Evolutionary conservation across 441 rosid species (phyloP).

Genomic region (Bruguiera hainesii): DNA sequence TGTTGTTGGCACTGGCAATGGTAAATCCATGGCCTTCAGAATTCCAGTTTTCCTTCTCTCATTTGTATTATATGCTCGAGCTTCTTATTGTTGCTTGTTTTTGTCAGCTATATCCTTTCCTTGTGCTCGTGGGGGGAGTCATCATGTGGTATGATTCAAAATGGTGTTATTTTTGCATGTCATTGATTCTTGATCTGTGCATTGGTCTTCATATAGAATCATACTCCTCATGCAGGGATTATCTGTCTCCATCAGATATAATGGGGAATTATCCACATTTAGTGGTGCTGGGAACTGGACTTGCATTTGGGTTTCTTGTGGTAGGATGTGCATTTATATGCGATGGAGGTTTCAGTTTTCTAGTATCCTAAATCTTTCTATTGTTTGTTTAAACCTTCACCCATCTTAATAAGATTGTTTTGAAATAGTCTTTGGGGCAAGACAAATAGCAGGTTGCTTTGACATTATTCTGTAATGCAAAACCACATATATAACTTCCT

Average conservation of each 20-base stretch:
- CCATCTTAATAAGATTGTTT: too few species aligned
- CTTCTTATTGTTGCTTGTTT: conserved; percentile 22
- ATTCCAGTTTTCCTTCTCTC: background rate
- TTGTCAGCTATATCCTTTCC: conserved; percentile 75
- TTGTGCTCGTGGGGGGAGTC: conserved; percentile 70
- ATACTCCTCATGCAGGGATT: conserved; percentile 67
- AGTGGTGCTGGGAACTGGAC: conserved; percentile 89
- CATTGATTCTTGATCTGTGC: conserved; percentile 7
- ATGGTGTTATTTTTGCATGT: conserved; percentile 6
- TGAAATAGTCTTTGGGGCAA: too few species aligned
- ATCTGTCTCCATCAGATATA: conserved; percentile 76
- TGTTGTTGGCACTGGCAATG: conserved; percentile 87
- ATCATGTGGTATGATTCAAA: conserved; percentile 56
- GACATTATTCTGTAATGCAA: too few species aligned
- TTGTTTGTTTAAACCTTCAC: too few species aligned
- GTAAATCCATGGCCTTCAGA: conserved; percentile 32
- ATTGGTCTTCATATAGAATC: conserved; percentile 18
- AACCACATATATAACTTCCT: too few species aligned
- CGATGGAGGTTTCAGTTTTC: background rate
- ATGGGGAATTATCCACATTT: conserved; percentile 81
- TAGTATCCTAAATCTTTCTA: too few species aligned
- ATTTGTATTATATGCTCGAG: conserved; percentile 9
- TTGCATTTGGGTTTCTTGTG: conserved; percentile 99
- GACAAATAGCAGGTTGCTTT: too few species aligned
- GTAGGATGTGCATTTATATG: conserved; percentile 40